Percentiles rank a stretch among this genome's conserved stretches.
These are phyloP conservation scores for Styphnolobium japonicum DNA, from an alignment of 306 rosid species.

Conservation along the genomic window DNA sequence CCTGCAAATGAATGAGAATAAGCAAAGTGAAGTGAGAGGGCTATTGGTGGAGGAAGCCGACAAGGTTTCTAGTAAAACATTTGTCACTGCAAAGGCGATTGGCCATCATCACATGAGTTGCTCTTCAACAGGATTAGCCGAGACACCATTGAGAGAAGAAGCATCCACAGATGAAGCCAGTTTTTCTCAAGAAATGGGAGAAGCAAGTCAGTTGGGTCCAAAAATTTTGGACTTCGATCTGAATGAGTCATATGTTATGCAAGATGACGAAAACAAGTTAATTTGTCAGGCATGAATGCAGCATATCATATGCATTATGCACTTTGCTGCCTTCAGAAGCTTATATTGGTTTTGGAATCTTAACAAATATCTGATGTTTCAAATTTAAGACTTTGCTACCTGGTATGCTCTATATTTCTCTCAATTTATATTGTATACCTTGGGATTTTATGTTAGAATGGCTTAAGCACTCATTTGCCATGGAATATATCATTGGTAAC, in stretches of 20 bases:
- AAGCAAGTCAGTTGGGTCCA: neutral
- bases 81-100: neutral
- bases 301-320: no score
- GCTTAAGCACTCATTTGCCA: no score
- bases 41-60: neutral
- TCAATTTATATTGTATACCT: no score
- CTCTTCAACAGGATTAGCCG: neutral
- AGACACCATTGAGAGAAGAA: neutral
- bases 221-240: neutral
- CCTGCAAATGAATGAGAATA: neutral
- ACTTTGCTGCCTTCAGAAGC: neutral
- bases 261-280: neutral
- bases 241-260: neutral
- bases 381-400: neutral
- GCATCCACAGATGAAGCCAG: neutral
- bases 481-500: no score
- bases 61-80: neutral
- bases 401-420: neutral
- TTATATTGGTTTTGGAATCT: neutral
- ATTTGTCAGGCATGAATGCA: neutral
- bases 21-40: neutral
- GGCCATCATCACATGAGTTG: neutral
- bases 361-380: no score
- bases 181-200: neutral
- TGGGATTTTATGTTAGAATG: no score